Base-by-base conservation (phyloP, 2,329 filamentous ascomycete species). In the Penicillium sp. region DNA sequence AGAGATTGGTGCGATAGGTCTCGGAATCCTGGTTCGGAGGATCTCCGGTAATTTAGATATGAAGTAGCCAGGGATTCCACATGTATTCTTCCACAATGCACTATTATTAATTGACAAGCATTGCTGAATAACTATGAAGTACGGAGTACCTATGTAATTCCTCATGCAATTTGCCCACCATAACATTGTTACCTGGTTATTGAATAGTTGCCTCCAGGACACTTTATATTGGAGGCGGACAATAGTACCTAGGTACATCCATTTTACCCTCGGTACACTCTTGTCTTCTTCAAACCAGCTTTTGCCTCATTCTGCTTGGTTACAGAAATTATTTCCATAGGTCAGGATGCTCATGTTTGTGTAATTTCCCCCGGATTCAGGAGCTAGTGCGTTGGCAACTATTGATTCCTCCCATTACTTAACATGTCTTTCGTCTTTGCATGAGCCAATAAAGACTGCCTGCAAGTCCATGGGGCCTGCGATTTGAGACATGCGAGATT, bases 391-490 rank as follows among this genome's bases (percentile, higher is more conserved):
- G n/a, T n/a, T n/a, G n/a, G 21, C 13, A 21, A 17, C 10, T 9
- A 17, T 12, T 12, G 8, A 21, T 45, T 44, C 2, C 53, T 19
- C 4, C 3, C 27, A 33, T 31, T 21, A 56, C 33, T 45, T 42
- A 25, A 44, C n/a, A 19, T 17, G 15, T 38, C 27, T 35, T 13
- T 21, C 6, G 2, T 9, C 15, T 42, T 27, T 10, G 3, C 29
- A 4, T 43, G 27, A 13, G 7, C 36, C 44, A 43, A 55, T 55
- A 17, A 4, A 10, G 12, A 23, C n/a, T 13, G 1, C 41, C 21
- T 35, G 49, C 49, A 48, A 29, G 21, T 53, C 55, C 55, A 42
- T 29, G 33, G 54, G 49, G 17, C 15, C 19, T 53, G 42, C 49
- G 42, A 21, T 35, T 13, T 53, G 42, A 48, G 55, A 57, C 55